Percentiles rank a stretch among this genome's conserved stretches.
These are phyloP conservation scores for Trypanosoma cruzi DNA, from an alignment of 208 protist species.

Conservation along the genomic window DNA sequence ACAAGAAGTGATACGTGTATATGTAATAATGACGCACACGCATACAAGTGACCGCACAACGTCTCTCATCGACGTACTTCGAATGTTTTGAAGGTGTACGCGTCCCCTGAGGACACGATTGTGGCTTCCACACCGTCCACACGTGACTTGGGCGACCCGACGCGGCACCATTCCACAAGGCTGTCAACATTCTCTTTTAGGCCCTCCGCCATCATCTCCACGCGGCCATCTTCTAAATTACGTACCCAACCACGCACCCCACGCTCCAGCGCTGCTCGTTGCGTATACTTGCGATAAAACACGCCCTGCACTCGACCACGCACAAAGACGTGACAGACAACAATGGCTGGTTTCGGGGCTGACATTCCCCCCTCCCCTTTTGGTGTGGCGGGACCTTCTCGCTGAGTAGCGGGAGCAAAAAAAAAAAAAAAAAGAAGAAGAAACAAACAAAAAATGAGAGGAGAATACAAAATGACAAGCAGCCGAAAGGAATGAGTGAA, in stretches of 20 bases:
- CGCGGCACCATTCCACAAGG: slow-evolving; percentile 77
- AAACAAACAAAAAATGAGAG: slow-evolving; percentile 6
- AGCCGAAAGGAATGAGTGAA: not conserved
- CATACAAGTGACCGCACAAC: slow-evolving; percentile 27
- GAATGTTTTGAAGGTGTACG: slow-evolving; percentile 18
- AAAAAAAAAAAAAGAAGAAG: slow-evolving; percentile 13
- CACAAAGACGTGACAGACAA: slow-evolving; percentile 64
- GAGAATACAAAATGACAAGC: too few relatives aligned
- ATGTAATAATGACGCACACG: slow-evolving; percentile 24
- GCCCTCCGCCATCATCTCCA: slow-evolving; percentile 82
- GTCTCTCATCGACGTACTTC: slow-evolving; percentile 11
- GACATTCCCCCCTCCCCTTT: not conserved
- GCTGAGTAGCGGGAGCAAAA: not conserved
- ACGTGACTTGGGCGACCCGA: slow-evolving; percentile 66
- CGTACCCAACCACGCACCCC: slow-evolving; percentile 82
- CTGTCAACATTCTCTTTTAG: slow-evolving; percentile 33
- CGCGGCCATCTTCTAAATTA: slow-evolving; percentile 74
- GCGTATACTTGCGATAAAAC: slow-evolving; percentile 88
- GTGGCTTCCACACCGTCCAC: slow-evolving; percentile 29
- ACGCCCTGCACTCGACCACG: slow-evolving; percentile 89
- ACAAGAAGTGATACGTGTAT: not conserved
- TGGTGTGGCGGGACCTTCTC: not conserved
- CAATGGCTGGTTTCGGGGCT: not conserved
- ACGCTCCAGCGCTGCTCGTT: slow-evolving; percentile 36
- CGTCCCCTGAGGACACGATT: not conserved